Base-by-base conservation (phyloP, 371 early-diverging fungal species). In the Lichtheimia corymbifera region DNA sequence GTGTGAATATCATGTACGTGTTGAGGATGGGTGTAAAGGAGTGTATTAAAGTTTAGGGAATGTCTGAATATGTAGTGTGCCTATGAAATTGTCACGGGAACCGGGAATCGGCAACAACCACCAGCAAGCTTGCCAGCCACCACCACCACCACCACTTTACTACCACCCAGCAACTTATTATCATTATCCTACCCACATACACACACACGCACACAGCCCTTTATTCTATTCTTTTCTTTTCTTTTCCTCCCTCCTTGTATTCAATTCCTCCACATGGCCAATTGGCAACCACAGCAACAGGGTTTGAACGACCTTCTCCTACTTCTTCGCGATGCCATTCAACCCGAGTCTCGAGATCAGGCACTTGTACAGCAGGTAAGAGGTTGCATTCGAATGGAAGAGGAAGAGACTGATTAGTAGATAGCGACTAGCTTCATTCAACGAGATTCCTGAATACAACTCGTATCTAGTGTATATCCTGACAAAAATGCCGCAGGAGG, bases 391-490 rank as follows among this genome's bases (percentile, higher is more conserved):
- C 22, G 22, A 22, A 22, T 22, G 22, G 35, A 27, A 53, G 25
- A 43, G 50, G n/a, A 30, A 27, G 44, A 28, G 28, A 22, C 53
- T 57, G 41, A 47, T 49, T 61, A 53, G 0, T 44, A 9, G 22
- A 57, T 79, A 95, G 95, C 86, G 87, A 75, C 82, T 96, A 45
- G 83, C 87, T 47, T 84, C 85, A 55, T 92, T 92, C 76, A 86
- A 85, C 67, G 77, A 79, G 61, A 82, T 93, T 12, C 90, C 94
- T 17, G 93, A 95, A 63, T 96, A 90, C 79, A 87, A 88, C 74
- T 90, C 87, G 67, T 96, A 95, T 82, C 86, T 96, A 43, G 85
- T 90, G 41, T 89, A 88, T 70, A 89, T 97, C 58, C 73, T 96
- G 55, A 84, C 88, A 2, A 74, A 78, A 59, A 80, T 86, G 82